phyloP scores from a whole-genome alignment of 306 rosid species.

The Lablab purpureus region DNA sequence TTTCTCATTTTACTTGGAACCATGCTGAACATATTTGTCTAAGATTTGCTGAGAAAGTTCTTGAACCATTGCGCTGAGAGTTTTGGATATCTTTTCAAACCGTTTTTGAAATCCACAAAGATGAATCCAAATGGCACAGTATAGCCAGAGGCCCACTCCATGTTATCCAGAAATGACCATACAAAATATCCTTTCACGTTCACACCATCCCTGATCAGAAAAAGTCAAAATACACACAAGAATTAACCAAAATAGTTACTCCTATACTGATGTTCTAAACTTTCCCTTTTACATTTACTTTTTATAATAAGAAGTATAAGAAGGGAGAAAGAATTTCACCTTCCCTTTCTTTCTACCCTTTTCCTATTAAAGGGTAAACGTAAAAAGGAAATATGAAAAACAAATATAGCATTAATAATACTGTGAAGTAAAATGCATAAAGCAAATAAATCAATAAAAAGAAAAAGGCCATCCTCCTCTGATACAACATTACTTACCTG shows the following conservation, averaged over 20 bases:
- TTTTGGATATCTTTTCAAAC: conserved; percentile 57
- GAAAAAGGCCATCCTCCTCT: not conserved
- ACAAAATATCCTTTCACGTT: conserved; percentile 68
- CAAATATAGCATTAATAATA: not conserved
- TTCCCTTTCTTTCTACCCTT: no score
- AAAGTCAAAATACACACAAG: not conserved
- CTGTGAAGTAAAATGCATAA: not conserved
- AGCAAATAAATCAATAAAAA: not conserved
- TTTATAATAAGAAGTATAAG: no score
- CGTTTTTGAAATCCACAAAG: conserved; percentile 57
- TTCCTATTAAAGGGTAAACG: no score
- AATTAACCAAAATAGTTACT: not conserved
- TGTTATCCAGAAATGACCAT: conserved; percentile 63
- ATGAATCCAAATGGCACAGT: conserved; percentile 56
- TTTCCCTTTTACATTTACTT: not conserved
- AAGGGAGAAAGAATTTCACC: no score
- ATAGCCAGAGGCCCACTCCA: conserved; percentile 63
- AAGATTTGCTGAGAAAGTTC: conserved; percentile 51
- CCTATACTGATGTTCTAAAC: not conserved
- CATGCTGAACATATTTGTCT: not conserved
- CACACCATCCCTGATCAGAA: conserved; percentile 43
- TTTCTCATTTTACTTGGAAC: not conserved
- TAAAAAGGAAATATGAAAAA: not conserved
- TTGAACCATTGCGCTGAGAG: conserved; percentile 65
- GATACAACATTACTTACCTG: conserved; percentile 45